Evolutionary conservation across 1,139 yeast species (phyloP).

Genomic region (Zygosaccharomyces sapae): DNA sequence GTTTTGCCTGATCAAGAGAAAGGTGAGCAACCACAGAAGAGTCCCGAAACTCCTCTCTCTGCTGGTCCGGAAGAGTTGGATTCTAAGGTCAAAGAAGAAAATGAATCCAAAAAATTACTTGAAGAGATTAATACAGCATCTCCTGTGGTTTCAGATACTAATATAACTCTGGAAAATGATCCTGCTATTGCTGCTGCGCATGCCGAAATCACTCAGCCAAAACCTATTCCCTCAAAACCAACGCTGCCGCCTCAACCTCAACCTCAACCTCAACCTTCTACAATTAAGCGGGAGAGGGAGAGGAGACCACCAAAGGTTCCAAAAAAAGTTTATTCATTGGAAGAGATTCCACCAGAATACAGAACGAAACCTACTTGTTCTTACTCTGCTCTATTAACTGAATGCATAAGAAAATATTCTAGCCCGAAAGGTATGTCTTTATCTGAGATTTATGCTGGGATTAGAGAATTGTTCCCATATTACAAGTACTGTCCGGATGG

Average conservation of each 20-base stretch:
- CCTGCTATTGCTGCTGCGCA: neutral
- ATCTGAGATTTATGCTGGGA: conserved; percentile 80
- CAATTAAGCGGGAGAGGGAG: conserved; percentile 37
- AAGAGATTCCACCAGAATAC: conserved; percentile 83
- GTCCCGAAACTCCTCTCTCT: conserved; percentile 8
- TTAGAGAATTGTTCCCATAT: conserved; percentile 83
- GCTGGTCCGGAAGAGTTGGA: conserved; percentile 12
- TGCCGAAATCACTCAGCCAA: neutral
- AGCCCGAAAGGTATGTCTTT: conserved; percentile 72
- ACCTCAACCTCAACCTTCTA: conserved; percentile 5
- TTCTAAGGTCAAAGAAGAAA: conserved; percentile 12
- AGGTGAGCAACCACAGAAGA: conserved; percentile 14
- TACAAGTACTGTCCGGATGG: conserved; percentile 93
- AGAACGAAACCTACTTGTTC: conserved; percentile 79
- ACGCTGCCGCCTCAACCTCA: neutral
- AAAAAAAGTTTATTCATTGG: conserved; percentile 58
- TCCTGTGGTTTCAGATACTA: neutral
- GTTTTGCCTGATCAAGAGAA: conserved; percentile 57
- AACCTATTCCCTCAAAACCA: conserved; percentile 7
- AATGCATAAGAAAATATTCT: conserved; percentile 64
- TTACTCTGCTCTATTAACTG: conserved; percentile 73
- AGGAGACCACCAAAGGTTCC: conserved; percentile 54
- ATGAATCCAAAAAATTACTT: conserved; percentile 10
- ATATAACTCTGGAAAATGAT: neutral
- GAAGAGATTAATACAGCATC: conserved; percentile 15